Evolutionary conservation across 2,329 filamentous ascomycete genomes (phyloP).

Genomic region (Nemania serpens): DNA sequence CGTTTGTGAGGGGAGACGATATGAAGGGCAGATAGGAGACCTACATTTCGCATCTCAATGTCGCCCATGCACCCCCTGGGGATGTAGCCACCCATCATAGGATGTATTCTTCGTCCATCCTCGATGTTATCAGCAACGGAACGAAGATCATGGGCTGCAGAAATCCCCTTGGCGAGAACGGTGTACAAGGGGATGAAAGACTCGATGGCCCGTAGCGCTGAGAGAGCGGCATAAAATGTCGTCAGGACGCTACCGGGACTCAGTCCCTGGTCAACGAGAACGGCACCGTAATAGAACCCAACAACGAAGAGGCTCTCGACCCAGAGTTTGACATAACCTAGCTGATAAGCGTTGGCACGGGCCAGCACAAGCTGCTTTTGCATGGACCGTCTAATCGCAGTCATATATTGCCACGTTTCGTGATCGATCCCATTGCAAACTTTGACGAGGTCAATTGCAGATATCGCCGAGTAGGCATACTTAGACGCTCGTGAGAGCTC

Average conservation of each 20-base stretch:
- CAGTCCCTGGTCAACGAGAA: conserved; percentile 66
- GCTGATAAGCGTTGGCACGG: conserved; percentile 70
- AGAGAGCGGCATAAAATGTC: conserved; percentile 82
- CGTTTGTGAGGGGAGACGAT: not conserved
- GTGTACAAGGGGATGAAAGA: conserved; percentile 76
- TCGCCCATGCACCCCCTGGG: conserved; percentile 63
- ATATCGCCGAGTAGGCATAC: conserved; percentile 69
- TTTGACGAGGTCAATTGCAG: conserved; percentile 83
- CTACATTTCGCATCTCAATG: conserved; percentile 71
- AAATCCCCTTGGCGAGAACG: conserved; percentile 77
- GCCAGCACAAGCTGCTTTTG: conserved; percentile 70
- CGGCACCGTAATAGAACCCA: conserved; percentile 86
- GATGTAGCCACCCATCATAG: conserved; percentile 38
- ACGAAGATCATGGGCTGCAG: conserved; percentile 69
- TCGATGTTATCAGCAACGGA: conserved; percentile 45
- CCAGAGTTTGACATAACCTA: conserved; percentile 74
- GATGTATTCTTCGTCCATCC: conserved; percentile 34
- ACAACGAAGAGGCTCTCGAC: conserved; percentile 80
- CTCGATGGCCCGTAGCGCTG: conserved; percentile 76
- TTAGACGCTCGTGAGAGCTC: conserved; percentile 74
- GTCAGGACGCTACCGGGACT: conserved; percentile 73
- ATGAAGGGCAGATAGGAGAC: conserved; percentile 33
- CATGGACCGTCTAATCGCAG: conserved; percentile 61
- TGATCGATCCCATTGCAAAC: conserved; percentile 76
- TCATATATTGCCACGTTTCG: conserved; percentile 69